Conservation (phyloP, 129 eudicot genomes). For the Oenanthe sinensis region DNA sequence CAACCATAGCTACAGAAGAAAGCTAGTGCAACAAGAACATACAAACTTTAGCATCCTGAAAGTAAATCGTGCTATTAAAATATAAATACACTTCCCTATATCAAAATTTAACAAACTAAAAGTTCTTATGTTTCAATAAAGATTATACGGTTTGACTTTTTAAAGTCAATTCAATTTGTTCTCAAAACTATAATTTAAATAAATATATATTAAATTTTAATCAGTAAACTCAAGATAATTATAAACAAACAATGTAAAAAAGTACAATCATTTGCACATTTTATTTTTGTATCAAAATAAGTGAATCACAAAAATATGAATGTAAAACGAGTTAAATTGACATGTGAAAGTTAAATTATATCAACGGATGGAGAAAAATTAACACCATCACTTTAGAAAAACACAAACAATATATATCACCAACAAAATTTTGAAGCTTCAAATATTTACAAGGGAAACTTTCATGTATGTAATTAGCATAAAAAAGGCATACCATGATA, state of each 20-base stretch:
- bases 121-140: not conserved
- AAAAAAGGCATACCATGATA: conserved; percentile 48
- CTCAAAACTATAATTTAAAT: not conserved
- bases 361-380: not conserved
- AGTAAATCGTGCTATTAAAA: not conserved
- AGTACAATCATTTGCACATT: not conserved
- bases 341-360: not conserved
- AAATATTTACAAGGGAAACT: not conserved
- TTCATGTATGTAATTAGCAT: not conserved
- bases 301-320: not conserved
- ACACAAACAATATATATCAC: not conserved
- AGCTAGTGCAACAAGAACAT: not conserved
- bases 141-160: not conserved
- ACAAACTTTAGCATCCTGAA: not conserved
- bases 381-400: not conserved
- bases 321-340: not conserved
- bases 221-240: not conserved
- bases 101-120: not conserved
- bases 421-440: not conserved
- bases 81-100: not conserved
- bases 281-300: no score
- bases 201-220: not conserved
- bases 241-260: not conserved
- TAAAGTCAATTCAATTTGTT: not conserved
- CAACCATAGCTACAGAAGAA: conserved; percentile 1